A percentile compares a stretch with the other conserved stretches of the same genome.
Evolutionary conservation across 805 yeast species (phyloP).

Genomic region (Kazachstania kunashirensis): DNA sequence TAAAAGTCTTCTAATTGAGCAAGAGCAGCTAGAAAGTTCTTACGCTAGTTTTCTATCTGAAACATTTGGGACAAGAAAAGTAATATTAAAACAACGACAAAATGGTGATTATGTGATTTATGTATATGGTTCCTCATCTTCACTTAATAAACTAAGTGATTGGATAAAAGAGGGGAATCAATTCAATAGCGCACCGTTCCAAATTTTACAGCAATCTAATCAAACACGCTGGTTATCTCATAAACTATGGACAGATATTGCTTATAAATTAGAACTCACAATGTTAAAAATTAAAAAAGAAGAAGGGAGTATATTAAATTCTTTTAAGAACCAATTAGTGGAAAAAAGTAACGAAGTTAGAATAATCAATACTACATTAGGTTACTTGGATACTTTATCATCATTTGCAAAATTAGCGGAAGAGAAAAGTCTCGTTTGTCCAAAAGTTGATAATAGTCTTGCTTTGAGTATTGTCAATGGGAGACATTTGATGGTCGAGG

Average conservation of each 20-base stretch:
- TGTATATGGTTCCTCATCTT: conserved; percentile 34
- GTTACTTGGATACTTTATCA: conserved; percentile 59
- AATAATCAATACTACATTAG: conserved; percentile 41
- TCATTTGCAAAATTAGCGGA: conserved; percentile 64
- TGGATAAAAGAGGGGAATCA: conserved; percentile 9
- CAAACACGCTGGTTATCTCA: conserved; percentile 38
- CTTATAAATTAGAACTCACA: conserved; percentile 36
- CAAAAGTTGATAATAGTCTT: conserved; percentile 43
- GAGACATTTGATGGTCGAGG: conserved; percentile 80
- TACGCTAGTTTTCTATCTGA: conserved; percentile 25
- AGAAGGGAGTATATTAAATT: conserved; percentile 45
- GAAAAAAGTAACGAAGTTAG: conserved; percentile 39
- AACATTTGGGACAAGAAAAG: conserved; percentile 23
- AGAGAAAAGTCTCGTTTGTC: conserved; percentile 61
- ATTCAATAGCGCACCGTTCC: conserved; percentile 9
- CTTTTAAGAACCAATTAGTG: conserved; percentile 40
- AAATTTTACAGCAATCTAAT: conserved; percentile 33
- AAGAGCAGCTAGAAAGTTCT: conserved; percentile 20
- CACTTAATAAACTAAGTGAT: conserved; percentile 16
- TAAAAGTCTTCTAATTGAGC: conserved; percentile 22
- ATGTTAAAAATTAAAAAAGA: conserved; percentile 41
- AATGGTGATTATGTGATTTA: conserved; percentile 40
- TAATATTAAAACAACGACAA: conserved; percentile 34
- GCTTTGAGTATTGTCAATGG: conserved; percentile 51
- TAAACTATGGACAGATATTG: conserved; percentile 46